Evolutionary conservation across 306 rosid species (phyloP), one percentile per base, ranked within the genome.

Genomic region (Delonix regia): DNA sequence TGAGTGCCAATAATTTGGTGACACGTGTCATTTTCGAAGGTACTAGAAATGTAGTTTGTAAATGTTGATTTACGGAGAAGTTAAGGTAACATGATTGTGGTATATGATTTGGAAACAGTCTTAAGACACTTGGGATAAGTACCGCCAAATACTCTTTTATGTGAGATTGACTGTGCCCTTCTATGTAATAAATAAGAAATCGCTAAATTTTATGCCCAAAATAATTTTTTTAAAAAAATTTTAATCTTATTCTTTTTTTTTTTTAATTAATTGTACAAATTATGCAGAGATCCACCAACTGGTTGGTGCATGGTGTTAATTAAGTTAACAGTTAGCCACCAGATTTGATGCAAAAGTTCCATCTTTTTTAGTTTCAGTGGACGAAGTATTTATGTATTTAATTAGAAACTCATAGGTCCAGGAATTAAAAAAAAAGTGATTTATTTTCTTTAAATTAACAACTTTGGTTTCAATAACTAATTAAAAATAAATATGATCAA

Each of bases 1-100:
- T 33, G 79, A 56, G 9, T 21, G 44, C 77, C 69, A 78, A 78
- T 62, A 48, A 55, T 15, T n/a, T 27, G 42, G 53, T 15, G 67
- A 81, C 81, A 85, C 80, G 83, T 84, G 77, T 77, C 4, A 56
- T 10, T 36, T 53, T 41, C 47, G 36, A 79, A 71, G 51, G 19
- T 36, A 15, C 14, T 12, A 38, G n/a, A 76, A 56, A 19, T 4
- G 36, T 22, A 18, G 13, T 59, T 77, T 77, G 71, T 38, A 69
- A 39, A 25, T 61, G 75, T 59, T 42, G 87, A 76, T 83, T 91
- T 52, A 62, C 84, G 87, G 87, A 30, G 85, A 89, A 78, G 84
- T 78, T 85, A 83, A 88, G 89, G 86, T 66, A 78, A 77, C 75
- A 77, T 77, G 5, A 81, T n/a, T n/a, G n/a, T 42, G 81, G 38